Percentiles rank a stretch among this genome's conserved stretches.
phyloP scores from a whole-genome alignment of 805 yeast genomes.

The Wickerhamiella bombiphila region DNA sequence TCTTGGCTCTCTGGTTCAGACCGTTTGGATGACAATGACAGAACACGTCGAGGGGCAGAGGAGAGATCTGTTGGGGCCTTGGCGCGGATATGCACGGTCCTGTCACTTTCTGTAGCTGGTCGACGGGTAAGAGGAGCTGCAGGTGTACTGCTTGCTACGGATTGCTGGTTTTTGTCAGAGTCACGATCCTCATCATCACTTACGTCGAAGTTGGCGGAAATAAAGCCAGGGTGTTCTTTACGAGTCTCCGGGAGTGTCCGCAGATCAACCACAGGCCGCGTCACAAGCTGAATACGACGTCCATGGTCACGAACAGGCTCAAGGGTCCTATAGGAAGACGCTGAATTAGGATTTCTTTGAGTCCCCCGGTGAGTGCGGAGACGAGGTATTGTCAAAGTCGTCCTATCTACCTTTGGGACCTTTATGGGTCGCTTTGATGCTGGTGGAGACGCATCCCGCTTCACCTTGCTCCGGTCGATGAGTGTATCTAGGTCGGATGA shows the following conservation, averaged over 20 bases:
- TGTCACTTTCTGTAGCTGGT: conserved; percentile 9
- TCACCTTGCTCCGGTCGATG: too few species aligned
- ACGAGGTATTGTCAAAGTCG: too few species aligned
- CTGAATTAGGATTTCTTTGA: too few species aligned
- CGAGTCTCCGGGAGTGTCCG: conserved; percentile 14
- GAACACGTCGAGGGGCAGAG: not conserved
- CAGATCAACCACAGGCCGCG: conserved; percentile 11
- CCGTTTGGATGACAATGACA: too few species aligned
- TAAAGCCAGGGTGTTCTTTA: conserved; percentile 22
- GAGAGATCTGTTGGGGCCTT: not conserved
- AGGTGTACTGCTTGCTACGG: not conserved
- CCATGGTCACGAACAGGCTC: conserved; percentile 1
- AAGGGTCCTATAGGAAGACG: too few species aligned
- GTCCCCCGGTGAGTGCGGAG: too few species aligned
- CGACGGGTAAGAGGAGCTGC: conserved; percentile 3
- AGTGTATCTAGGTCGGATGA: too few species aligned
- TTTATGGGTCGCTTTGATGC: too few species aligned
- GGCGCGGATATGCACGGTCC: not conserved
- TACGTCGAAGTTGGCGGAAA: conserved; percentile 24
- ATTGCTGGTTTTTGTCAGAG: conserved; percentile 3
- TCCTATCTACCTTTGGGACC: too few species aligned
- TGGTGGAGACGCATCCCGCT: too few species aligned
- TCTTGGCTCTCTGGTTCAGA: too few species aligned
- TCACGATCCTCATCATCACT: conserved; percentile 19
- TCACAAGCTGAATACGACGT: conserved; percentile 10